These are phyloP conservation scores for Nyctanthes arbortristis DNA, from an alignment of 257 asterid genomes.

Conservation along the genomic window DNA sequence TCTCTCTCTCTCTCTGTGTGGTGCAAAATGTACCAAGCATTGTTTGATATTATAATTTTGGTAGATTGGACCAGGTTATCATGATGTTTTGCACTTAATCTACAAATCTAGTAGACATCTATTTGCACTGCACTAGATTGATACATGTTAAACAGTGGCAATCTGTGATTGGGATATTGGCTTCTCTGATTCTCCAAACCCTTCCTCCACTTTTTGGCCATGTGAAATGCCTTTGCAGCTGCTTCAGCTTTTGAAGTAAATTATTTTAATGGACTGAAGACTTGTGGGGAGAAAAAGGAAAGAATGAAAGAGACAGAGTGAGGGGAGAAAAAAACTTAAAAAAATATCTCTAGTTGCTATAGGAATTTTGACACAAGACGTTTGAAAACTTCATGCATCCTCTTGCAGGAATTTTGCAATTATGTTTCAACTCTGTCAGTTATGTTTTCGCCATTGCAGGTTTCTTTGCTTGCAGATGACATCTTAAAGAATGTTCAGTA, in stretches of 20 bases:
- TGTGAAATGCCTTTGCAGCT: background rate
- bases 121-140: background rate
- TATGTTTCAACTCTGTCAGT: slow-evolving; percentile 1
- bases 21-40: background rate
- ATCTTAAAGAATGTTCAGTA: slow-evolving; percentile 86
- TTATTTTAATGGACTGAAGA: background rate
- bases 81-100: background rate
- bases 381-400: background rate
- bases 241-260: background rate
- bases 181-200: background rate
- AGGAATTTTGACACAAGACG: background rate
- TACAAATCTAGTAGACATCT: background rate
- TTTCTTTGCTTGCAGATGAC: slow-evolving; percentile 96
- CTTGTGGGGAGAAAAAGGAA: too few relatives aligned
- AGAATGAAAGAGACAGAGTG: too few relatives aligned
- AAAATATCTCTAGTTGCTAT: background rate
- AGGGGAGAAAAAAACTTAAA: too few relatives aligned
- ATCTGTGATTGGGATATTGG: background rate
- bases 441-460: slow-evolving; percentile 66
- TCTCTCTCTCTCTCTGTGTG: too few relatives aligned
- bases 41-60: background rate
- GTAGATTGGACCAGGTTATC: background rate
- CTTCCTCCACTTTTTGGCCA: background rate
- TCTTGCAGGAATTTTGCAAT: background rate
- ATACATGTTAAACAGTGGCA: background rate